Percentiles rank a stretch among this genome's conserved stretches.
These are phyloP conservation scores for Lanmaoa rubissima DNA, from an alignment of 768 basidiomycete species.

Conservation along the genomic window DNA sequence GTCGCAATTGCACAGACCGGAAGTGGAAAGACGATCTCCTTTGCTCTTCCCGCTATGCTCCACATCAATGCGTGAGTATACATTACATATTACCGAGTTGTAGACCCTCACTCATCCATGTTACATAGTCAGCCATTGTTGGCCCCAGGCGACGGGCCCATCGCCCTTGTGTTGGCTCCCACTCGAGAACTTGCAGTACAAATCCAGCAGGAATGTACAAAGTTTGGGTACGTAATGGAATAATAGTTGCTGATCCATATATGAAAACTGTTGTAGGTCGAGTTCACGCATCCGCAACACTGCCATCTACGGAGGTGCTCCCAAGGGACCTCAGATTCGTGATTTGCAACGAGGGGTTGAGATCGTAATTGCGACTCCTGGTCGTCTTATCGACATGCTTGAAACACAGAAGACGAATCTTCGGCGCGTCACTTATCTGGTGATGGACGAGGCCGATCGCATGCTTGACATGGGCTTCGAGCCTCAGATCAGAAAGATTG, in stretches of 20 bases:
- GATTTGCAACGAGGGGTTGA: slow-evolving; percentile 97
- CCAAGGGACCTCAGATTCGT: slow-evolving; percentile 97
- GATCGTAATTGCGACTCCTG: slow-evolving; percentile 99
- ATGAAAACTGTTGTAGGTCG: slow-evolving; percentile 42
- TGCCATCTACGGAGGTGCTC: slow-evolving; percentile 97
- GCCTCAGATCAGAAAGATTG: slow-evolving; percentile 98
- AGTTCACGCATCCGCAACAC: slow-evolving; percentile 98
- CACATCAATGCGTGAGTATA: slow-evolving; percentile 94
- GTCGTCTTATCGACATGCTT: slow-evolving; percentile 98
- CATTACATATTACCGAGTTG: not conserved
- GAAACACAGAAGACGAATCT: slow-evolving; percentile 96
- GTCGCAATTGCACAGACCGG: slow-evolving; percentile 98
- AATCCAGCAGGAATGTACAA: slow-evolving; percentile 98
- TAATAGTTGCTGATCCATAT: not conserved
- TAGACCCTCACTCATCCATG: slow-evolving; percentile 4
- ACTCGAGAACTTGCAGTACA: slow-evolving; percentile 99
- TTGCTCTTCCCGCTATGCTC: slow-evolving; percentile 98
- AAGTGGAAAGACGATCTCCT: slow-evolving; percentile 97
- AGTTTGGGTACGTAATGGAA: slow-evolving; percentile 75
- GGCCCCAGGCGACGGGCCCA: slow-evolving; percentile 93
- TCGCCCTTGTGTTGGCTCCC: slow-evolving; percentile 93
- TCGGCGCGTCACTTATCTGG: slow-evolving; percentile 93
- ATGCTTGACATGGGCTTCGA: slow-evolving; percentile 99
- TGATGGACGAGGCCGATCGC: slow-evolving; percentile 99
- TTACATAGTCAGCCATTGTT: slow-evolving; percentile 80